A percentile compares a stretch with the other conserved stretches of the same genome.
These are phyloP conservation scores for Lippia alba DNA, from an alignment of 305 asterid species.

Conservation along the genomic window DNA sequence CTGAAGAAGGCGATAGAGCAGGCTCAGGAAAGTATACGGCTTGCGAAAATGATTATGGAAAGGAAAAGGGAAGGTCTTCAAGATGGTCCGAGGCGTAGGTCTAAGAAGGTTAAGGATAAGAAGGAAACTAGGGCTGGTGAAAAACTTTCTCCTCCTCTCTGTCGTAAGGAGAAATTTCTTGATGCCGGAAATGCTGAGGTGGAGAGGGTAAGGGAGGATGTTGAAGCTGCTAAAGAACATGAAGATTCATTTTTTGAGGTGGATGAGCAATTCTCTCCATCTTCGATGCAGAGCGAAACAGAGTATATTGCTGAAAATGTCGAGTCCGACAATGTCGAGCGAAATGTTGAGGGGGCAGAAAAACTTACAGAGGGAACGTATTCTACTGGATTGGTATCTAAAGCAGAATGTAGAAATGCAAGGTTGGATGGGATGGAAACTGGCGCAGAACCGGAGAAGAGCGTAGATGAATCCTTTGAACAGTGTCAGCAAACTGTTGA, in stretches of 20 bases:
- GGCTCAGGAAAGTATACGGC: conserved; percentile 91
- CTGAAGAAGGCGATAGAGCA: conserved; percentile 85
- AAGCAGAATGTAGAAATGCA: conserved; percentile 39
- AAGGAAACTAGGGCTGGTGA: conserved; percentile 36
- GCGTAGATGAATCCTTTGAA: conserved; percentile 38
- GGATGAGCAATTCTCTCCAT: conserved; percentile 43
- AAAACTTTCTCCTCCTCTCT: conserved; percentile 15
- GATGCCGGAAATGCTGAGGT: conserved; percentile 32
- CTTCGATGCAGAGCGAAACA: conserved; percentile 35
- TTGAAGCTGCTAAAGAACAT: conserved; percentile 38
- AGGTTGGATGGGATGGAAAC: conserved; percentile 32
- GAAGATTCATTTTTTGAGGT: conserved; percentile 33
- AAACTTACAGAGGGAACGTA: conserved; percentile 37
- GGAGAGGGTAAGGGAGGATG: conserved; percentile 35
- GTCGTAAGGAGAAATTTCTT: conserved; percentile 33
- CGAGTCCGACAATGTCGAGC: conserved; percentile 38
- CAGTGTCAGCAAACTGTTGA: conserved; percentile 29
- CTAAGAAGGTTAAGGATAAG: conserved; percentile 50
- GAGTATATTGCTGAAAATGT: conserved; percentile 31
- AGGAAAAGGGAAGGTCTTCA: conserved; percentile 55
- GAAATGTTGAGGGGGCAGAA: conserved; percentile 48
- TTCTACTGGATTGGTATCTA: conserved; percentile 46
- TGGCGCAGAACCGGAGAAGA: conserved; percentile 38
- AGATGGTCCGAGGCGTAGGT: conserved; percentile 49
- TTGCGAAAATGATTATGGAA: conserved; percentile 81